A percentile compares a stretch with the other conserved stretches of the same genome.
Conservation (phyloP, 345 rosid genomes). For the Salix caprea region DNA sequence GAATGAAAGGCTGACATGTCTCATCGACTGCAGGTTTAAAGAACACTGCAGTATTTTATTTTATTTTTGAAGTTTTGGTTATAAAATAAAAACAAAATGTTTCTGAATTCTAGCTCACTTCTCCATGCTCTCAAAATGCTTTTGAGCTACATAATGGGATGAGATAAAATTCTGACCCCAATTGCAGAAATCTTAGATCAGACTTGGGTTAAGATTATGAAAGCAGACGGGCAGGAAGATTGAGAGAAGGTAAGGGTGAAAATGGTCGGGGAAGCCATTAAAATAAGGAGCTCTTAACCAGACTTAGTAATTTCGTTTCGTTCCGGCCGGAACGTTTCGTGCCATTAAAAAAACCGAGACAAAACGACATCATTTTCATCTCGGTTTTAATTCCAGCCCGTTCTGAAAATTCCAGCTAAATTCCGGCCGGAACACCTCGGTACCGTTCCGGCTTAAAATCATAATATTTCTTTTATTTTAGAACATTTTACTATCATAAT, state of each 20-base stretch:
- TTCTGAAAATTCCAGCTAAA: too few species aligned
- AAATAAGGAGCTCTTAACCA: not conserved
- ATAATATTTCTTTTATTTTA: too few species aligned
- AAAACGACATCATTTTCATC: too few species aligned
- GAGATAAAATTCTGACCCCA: not conserved
- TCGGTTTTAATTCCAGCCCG: too few species aligned
- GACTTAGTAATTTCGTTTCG: too few species aligned
- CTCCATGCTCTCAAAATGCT: not conserved
- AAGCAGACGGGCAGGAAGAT: not conserved
- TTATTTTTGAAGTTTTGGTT: too few species aligned
- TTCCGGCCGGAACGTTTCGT: too few species aligned
- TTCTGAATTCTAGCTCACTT: not conserved
- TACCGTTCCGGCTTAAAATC: too few species aligned
- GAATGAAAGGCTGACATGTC: too few species aligned
- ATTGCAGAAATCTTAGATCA: not conserved
- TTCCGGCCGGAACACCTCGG: too few species aligned
- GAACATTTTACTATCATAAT: too few species aligned
- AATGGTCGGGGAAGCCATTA: not conserved
- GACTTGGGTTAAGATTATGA: not conserved
- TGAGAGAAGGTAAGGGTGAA: not conserved
- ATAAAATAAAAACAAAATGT: not conserved
- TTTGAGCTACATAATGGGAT: not conserved
- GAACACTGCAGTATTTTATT: not conserved
- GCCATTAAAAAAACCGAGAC: too few species aligned
- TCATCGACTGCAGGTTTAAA: not conserved